A percentile compares a stretch with the other conserved stretches of the same genome.
These are phyloP conservation scores for Crepidotus sp. DNA, from an alignment of 1,284 basidiomycete genomes.

Conservation along the genomic window DNA sequence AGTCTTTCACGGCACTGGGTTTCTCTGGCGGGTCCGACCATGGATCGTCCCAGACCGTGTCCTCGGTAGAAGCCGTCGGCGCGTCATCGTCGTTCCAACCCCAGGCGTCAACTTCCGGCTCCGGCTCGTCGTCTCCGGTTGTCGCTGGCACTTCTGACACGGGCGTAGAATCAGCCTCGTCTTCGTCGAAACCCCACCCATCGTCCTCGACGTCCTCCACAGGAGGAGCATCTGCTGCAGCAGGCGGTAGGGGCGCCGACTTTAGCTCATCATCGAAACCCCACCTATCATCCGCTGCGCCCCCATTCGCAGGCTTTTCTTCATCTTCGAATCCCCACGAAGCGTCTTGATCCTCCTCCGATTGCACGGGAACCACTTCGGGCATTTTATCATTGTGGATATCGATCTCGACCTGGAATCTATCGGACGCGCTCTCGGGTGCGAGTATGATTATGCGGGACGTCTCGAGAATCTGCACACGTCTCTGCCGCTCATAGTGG, in stretches of 20 bases:
- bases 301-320: slow-evolving; percentile 14
- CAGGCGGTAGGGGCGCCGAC: slow-evolving; percentile 2
- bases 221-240: slow-evolving; percentile 7
- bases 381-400: slow-evolving; percentile 22
- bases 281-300: slow-evolving; percentile 25
- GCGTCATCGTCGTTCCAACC: slow-evolving; percentile 50
- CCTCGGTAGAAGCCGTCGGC: slow-evolving; percentile 23
- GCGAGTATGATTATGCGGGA: slow-evolving; percentile 42
- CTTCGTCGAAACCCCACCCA: slow-evolving; percentile 55
- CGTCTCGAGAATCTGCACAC: slow-evolving; percentile 51
- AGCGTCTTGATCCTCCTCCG: slow-evolving; percentile 24
- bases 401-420: slow-evolving; percentile 33
- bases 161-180: slow-evolving; percentile 22
- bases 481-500: slow-evolving; percentile 68
- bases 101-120: slow-evolving; percentile 50
- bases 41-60: slow-evolving; percentile 38
- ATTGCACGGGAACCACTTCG: slow-evolving; percentile 29
- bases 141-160: slow-evolving; percentile 21
- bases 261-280: slow-evolving; percentile 24
- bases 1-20: slow-evolving; percentile 18
- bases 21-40: slow-evolving; percentile 42
- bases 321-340: slow-evolving; percentile 33
- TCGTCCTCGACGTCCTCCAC: slow-evolving; percentile 30
- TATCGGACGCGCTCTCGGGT: slow-evolving; percentile 26
- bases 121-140: slow-evolving; percentile 18